Base-by-base conservation (phyloP, 2,329 filamentous ascomycete genomes). In the Pyricularia grisea region DNA sequence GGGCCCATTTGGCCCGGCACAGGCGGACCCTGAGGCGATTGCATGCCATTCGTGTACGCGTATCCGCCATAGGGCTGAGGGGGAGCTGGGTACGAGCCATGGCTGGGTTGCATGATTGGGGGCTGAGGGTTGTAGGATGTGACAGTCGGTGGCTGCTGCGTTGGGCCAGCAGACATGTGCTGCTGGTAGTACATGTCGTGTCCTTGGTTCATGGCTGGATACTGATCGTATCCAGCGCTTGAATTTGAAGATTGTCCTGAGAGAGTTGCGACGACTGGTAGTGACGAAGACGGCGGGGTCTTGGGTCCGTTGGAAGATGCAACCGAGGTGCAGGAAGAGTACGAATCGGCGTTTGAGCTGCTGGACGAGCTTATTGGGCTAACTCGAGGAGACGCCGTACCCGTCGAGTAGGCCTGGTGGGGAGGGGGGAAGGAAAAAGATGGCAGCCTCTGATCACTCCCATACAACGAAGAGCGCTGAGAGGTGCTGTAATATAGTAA, bases 171-270 rank as follows among this genome's bases (percentile, higher is more conserved):
- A 74, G 92, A 91, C 83, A 96, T 90, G 79, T 95, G 92, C 75
- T 85, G 82, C 72, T 87, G 83, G 76, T 95, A 93, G 79, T 97
- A 95, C 89, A 96, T 92, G 75, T 97, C 94, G 76, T 88, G 87
- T 74, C 87, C 86, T 80, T 91, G 90, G 82, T 97, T 97, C 94
- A 97, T 97, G 80, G 83, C 81, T 74, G 80, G 76, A 71, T 83
- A 83, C 25, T 78, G 78, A 23, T 81, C 79, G 79, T 81, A 82
- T 68, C 76, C 76, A 70, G 76, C 74, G 71, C 79, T 72, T 66
- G 75, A 69, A 68, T 81, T 82, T 55, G 78, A 74, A 28, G 79
- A 75, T 17, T 80, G 77, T 64, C 79, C 78, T 61, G 80, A 78
- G 64, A 84, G 77, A 67, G 79, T 77, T 67, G 77, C 76, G 72